phyloP scores from a whole-genome alignment of 2,329 filamentous ascomycete genomes.

The Sclerotinia minor region DNA sequence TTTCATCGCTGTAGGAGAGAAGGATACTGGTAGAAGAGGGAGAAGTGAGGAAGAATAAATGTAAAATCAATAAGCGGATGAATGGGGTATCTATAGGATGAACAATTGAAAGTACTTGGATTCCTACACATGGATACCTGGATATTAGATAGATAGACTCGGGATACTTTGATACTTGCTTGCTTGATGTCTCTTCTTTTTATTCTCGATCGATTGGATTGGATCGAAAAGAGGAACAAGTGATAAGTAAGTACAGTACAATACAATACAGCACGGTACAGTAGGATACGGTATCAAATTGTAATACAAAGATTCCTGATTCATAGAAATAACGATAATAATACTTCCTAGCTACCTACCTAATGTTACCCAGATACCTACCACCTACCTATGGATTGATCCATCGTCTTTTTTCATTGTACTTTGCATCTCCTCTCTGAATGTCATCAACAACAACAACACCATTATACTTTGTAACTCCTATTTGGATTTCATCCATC shows the following conservation, averaged over 20 bases:
- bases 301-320: neutral
- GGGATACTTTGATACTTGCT: neutral
- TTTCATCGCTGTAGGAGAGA: neutral
- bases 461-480: neutral
- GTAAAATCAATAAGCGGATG: neutral
- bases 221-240: neutral
- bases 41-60: neutral
- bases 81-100: neutral
- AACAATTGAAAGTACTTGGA: neutral
- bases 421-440: neutral
- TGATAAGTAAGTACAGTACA: neutral
- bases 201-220: neutral
- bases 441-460: neutral
- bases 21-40: neutral
- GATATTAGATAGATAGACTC: neutral
- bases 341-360: neutral
- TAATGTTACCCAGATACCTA: neutral
- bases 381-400: too few relatives aligned
- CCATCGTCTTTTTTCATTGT: neutral
- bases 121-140: neutral
- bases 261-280: too few relatives aligned
- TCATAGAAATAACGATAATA: neutral
- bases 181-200: neutral
- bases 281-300: neutral
- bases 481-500: neutral